Evolutionary conservation across 495 filamentous ascomycete species (phyloP).

Genomic region (Trichocladium uniseriatum): DNA sequence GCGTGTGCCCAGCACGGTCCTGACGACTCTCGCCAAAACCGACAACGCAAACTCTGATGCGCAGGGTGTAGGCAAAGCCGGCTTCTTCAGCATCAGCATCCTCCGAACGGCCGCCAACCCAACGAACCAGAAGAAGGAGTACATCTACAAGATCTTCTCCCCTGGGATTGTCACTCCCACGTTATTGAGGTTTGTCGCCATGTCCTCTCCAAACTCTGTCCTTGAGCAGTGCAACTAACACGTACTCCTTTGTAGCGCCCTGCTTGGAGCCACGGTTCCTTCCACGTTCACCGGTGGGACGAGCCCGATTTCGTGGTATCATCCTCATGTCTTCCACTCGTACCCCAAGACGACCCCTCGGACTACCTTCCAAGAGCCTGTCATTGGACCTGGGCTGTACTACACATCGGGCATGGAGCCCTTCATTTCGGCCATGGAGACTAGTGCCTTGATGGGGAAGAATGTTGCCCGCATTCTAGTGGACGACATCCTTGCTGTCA

Average conservation of each 20-base stretch:
- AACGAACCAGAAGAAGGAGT: slow-evolving; percentile 48
- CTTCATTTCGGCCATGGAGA: slow-evolving; percentile 98
- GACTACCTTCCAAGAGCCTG: slow-evolving; percentile 75
- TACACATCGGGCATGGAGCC: slow-evolving; percentile 92
- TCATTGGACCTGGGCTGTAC: slow-evolving; percentile 60
- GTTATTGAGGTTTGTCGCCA: slow-evolving; percentile 46
- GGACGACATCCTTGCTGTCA: slow-evolving; percentile 36
- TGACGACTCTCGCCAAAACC: slow-evolving; percentile 68
- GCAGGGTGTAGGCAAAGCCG: slow-evolving; percentile 54
- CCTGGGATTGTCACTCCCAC: slow-evolving; percentile 52
- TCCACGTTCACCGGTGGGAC: slow-evolving; percentile 22
- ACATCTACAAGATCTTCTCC: slow-evolving; percentile 95
- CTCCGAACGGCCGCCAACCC: slow-evolving; percentile 56
- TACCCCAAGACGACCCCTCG: slow-evolving; percentile 80
- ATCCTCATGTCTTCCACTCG: slow-evolving; percentile 60
- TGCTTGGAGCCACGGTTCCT: slow-evolving; percentile 39
- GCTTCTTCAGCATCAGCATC: slow-evolving; percentile 83
- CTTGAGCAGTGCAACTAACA: background rate
- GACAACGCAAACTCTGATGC: slow-evolving; percentile 40
- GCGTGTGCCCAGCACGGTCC: slow-evolving; percentile 57
- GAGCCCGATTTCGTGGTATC: slow-evolving; percentile 65
- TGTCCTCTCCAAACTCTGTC: no score
- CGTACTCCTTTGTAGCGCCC: slow-evolving; percentile 8
- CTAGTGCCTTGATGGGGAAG: slow-evolving; percentile 87
- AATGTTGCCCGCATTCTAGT: slow-evolving; percentile 79